Percentiles rank a stretch among this genome's conserved stretches.
phyloP scores from a whole-genome alignment of 2,329 filamentous ascomycete genomes.

The Xylariaceae sp. region DNA sequence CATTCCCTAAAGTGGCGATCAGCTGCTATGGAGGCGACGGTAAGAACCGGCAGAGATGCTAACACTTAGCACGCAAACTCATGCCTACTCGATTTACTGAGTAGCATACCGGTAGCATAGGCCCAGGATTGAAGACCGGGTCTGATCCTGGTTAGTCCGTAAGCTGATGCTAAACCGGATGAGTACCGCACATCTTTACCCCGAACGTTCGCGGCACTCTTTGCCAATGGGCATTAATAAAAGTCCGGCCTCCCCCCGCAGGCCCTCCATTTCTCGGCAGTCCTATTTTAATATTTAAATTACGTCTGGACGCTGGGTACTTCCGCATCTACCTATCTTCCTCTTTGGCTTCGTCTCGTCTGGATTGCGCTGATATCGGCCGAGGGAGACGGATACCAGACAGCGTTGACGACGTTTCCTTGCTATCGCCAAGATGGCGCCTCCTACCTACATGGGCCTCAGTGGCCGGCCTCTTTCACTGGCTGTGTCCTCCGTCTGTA shows the following conservation, averaged over 20 bases:
- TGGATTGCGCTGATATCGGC: neutral
- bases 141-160: neutral
- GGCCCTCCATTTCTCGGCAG: neutral
- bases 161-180: neutral
- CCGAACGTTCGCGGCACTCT: conserved; percentile 3
- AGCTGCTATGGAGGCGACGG: too few species aligned
- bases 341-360: neutral
- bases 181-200: conserved; percentile 9
- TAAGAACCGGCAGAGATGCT: neutral
- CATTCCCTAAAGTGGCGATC: too few species aligned
- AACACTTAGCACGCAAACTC: neutral
- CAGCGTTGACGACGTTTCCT: conserved; percentile 7
- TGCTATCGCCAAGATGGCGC: conserved; percentile 40
- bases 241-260: conserved; percentile 5
- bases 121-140: neutral
- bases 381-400: neutral
- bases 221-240: conserved; percentile 8
- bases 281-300: conserved; percentile 6
- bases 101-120: too few species aligned
- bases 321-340: neutral
- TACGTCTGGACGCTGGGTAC: neutral
- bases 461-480: conserved; percentile 54
- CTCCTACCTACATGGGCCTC: conserved; percentile 55
- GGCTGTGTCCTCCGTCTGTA: conserved; percentile 58
- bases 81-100: too few species aligned